Conservation (phyloP, 306 rosid genomes). For the Cajanus cajan region DNA sequence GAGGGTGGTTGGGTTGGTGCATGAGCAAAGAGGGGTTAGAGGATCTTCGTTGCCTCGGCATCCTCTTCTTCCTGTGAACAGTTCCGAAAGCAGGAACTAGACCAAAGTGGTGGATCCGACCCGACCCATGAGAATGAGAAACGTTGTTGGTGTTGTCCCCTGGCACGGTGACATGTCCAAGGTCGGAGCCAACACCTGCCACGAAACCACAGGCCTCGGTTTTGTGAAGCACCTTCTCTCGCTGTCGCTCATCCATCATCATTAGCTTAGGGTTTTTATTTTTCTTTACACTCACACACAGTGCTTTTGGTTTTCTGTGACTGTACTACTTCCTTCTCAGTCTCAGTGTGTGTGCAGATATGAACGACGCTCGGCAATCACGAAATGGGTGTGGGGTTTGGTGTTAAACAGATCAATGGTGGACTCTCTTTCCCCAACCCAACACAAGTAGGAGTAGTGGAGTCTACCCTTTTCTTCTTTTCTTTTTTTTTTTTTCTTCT, state of each 20-base stretch:
- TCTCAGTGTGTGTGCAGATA: constrained; percentile 44
- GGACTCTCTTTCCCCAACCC: constrained; percentile 18
- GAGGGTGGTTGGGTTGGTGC: neutral
- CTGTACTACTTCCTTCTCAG: constrained; percentile 15
- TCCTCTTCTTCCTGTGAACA: constrained; percentile 67
- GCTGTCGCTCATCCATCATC: constrained; percentile 54
- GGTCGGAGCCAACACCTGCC: constrained; percentile 64
- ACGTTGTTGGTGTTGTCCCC: constrained; percentile 33
- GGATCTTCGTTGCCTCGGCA: constrained; percentile 69
- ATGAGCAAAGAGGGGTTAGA: neutral
- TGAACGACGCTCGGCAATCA: constrained; percentile 74
- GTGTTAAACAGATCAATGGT: constrained; percentile 42
- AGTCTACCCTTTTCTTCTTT: too few relatives aligned
- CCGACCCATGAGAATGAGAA: constrained; percentile 38
- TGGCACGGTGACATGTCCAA: constrained; percentile 34
- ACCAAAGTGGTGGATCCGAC: constrained; percentile 38
- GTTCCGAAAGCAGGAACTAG: constrained; percentile 47
- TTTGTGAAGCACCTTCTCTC: constrained; percentile 39
- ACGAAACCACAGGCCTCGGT: constrained; percentile 57
- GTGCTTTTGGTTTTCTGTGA: constrained; percentile 64
- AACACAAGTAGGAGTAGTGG: too few relatives aligned
- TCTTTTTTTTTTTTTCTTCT: neutral
- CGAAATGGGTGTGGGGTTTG: constrained; percentile 63
- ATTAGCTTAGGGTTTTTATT: constrained; percentile 32
- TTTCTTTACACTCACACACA: neutral